These are phyloP conservation scores for Calonectria hongkongensis DNA, from an alignment of 2,329 filamentous ascomycete species.

Conservation along the genomic window DNA sequence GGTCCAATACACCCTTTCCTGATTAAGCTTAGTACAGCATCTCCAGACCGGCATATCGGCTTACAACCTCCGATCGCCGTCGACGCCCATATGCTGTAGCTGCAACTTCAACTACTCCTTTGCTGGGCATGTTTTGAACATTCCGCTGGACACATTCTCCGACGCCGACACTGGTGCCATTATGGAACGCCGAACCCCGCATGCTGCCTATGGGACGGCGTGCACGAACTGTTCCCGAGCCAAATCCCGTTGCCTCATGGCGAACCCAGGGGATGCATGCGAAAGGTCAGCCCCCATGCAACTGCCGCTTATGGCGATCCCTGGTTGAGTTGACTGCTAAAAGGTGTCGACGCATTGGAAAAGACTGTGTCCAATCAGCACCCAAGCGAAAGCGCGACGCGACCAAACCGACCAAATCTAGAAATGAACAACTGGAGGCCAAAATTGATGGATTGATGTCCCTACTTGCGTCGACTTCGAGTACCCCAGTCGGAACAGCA, in stretches of 20 bases:
- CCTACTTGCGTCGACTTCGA: neutral
- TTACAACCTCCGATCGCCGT: slow-evolving; percentile 6
- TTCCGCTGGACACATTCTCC: neutral
- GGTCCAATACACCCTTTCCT: neutral
- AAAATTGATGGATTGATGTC: slow-evolving; percentile 29
- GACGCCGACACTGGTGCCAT: neutral
- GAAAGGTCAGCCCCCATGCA: slow-evolving; percentile 1
- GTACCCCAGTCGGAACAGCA: neutral
- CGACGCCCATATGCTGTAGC: too few relatives aligned
- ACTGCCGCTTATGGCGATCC: neutral
- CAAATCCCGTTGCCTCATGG: slow-evolving; percentile 23
- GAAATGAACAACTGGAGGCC: slow-evolving; percentile 15
- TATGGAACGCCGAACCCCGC: slow-evolving; percentile 7
- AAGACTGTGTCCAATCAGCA: slow-evolving; percentile 18
- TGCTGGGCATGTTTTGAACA: neutral
- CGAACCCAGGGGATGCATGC: neutral
- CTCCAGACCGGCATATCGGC: neutral
- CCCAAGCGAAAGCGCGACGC: slow-evolving; percentile 21
- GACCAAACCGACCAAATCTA: neutral
- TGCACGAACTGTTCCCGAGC: slow-evolving; percentile 20
- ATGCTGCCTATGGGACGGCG: slow-evolving; percentile 22
- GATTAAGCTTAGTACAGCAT: neutral
- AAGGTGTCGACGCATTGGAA: slow-evolving; percentile 16
- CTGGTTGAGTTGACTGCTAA: neutral
- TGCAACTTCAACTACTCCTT: too few relatives aligned